Evolutionary conservation across 352 stramenopile species (phyloP), one percentile per base, ranked within the genome.

Genomic region (Globisporangium splendens): DNA sequence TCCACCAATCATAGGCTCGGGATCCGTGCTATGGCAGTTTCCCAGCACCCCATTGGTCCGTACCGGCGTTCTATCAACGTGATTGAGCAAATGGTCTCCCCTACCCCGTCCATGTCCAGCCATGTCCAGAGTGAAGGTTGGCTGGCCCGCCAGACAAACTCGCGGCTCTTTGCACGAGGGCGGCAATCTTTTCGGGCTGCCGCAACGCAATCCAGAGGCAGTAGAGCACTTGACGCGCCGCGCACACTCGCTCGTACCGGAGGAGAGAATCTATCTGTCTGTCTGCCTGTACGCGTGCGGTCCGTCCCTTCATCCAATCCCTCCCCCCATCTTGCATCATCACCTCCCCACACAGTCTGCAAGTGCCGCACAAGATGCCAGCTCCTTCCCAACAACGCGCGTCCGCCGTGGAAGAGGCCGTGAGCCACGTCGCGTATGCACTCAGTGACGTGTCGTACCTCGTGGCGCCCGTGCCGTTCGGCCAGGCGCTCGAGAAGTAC

Each of bases 381-480:
- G n/a, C 13, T 35, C 8, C 13, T 8, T 11, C 17, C n/a, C 22
- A 41, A 1, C 13, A 22, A 47, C 28, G 18, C 10, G 11, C 51
- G 18, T 22, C 69, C 41, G 77, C 77, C 43, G 79, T 89, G 58
- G 79, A 89, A 61, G 73, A 89, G 68, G 79, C 75, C 70, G 79
- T 89, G 71, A 89, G 79, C 73, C 80, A 90, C 64, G 76, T 90
- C 47, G 80, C 80, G 47, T 89, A 89, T 57, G 81, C 78, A 61
- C 81, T 91, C 56, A 89, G 78, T 68, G 81, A 91, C 75, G 70
- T 83, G 38, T 88, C 77, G 59, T 88, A 77, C 67, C 74, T 90
- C 55, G 75, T 88, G 65, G 62, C 71, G 60, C 80, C 77, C 44
- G 76, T 86, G 70, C 67, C 80, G 11, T 90, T 86, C 57, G 77